Percentiles rank a stretch among this genome's conserved stretches.
Evolutionary conservation across 1,139 yeast genomes (phyloP).

Genomic region (Pichia sp.): DNA sequence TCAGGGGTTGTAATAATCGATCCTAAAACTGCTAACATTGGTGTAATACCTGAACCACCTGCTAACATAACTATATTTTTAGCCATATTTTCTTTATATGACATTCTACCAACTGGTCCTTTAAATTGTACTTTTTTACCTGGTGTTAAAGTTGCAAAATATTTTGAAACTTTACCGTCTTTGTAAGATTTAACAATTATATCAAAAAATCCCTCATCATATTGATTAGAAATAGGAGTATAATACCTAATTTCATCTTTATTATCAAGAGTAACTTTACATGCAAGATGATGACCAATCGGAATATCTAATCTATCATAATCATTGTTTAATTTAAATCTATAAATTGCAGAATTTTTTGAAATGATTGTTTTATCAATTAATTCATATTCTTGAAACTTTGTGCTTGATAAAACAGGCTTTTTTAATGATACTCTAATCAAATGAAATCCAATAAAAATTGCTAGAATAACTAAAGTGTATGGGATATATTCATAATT

Average conservation of each 20-base stretch:
- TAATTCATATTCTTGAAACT: constrained; percentile 62
- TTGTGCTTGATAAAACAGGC: constrained; percentile 43
- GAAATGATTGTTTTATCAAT: constrained; percentile 66
- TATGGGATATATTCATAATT: constrained; percentile 47
- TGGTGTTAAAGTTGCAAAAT: constrained; percentile 54
- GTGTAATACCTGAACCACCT: constrained; percentile 83
- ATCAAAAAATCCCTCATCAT: constrained; percentile 68
- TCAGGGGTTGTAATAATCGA: constrained; percentile 60
- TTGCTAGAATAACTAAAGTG: constrained; percentile 40
- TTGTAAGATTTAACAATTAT: constrained; percentile 67
- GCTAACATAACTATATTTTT: constrained; percentile 65
- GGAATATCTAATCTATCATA: constrained; percentile 61
- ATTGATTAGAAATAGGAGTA: constrained; percentile 66
- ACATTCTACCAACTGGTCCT: constrained; percentile 72
- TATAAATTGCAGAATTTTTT: constrained; percentile 63
- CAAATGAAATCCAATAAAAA: constrained; percentile 43
- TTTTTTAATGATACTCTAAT: constrained; percentile 39
- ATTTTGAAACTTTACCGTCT: constrained; percentile 59
- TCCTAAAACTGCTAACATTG: constrained; percentile 63
- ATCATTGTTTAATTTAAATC: constrained; percentile 57
- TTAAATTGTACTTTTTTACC: constrained; percentile 65
- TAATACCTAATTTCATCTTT: constrained; percentile 62
- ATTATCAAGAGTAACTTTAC: constrained; percentile 46
- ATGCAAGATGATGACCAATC: constrained; percentile 71
- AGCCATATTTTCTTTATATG: constrained; percentile 52